A percentile compares a stretch with the other conserved stretches of the same genome.
phyloP scores from a whole-genome alignment of 345 rosid genomes.

The Ricinus communis region DNA sequence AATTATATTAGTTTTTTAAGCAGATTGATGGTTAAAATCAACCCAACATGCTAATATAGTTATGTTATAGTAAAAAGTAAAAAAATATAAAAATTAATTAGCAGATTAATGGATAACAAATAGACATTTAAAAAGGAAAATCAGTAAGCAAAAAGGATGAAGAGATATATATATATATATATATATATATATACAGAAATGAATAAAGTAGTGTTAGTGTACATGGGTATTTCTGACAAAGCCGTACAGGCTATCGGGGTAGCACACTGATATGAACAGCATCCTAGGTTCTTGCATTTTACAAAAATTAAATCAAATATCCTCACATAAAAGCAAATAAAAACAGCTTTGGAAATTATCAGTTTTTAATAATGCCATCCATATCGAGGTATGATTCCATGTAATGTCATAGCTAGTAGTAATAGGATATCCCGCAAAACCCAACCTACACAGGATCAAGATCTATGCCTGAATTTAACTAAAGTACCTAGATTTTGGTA shows the following conservation, averaged over 20 bases:
- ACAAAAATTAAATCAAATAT: not conserved
- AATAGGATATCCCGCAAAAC: constrained; percentile 16
- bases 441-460: constrained; percentile 9
- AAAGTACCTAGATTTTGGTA: constrained; percentile 6
- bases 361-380: constrained; percentile 22
- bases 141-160: not conserved
- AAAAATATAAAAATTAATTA: not conserved
- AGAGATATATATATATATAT: not conserved
- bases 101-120: not conserved
- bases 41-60: not conserved
- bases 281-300: constrained; percentile 46
- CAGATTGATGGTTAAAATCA: not conserved
- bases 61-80: not conserved
- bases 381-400: constrained; percentile 34
- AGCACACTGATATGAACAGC: constrained; percentile 54
- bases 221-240: constrained; percentile 29
- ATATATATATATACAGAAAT: not conserved
- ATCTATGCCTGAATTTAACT: not conserved
- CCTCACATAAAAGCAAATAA: constrained; percentile 9
- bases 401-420: too few relatives aligned
- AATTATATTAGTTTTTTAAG: too few relatives aligned
- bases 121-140: not conserved
- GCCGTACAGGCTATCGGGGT: constrained; percentile 45
- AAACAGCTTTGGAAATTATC: constrained; percentile 8
- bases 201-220: not conserved